Evolutionary conservation across 768 basidiomycete genomes (phyloP), one percentile per base, ranked within the genome.

Genomic region (Calocybe gangraenosa): DNA sequence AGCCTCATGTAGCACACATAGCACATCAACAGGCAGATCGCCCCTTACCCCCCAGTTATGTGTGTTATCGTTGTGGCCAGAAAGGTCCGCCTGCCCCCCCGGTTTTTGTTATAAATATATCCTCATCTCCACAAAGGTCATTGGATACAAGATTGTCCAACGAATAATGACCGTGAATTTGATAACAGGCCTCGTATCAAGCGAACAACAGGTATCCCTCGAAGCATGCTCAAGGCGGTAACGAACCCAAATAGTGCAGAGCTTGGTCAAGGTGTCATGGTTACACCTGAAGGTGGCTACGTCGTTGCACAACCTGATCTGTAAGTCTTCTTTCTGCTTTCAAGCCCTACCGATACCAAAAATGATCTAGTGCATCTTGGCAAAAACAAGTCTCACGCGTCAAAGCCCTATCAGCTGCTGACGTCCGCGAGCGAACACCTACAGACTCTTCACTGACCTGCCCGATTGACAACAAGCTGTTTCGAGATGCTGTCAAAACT

Each of bases 81-180:
- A 95, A 96, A 82, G 96, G 94, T 87, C 62, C 41, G 72, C 52
- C 41, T 32, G 31, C 38, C 37, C 41, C 18, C 20, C 15, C 18
- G 28, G 34, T 31, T 38, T 31, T 18, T n/a, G 21, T 17, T 30
- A 42, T 21, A 23, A 31, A 28, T 28, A 28, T 11, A 28, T 28
- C 57, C 42, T 62, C 41, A 48, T 36, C 8, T 25, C 34, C 49
- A 46, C 36, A 15, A 62, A 97, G 95, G 96, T 32, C 96, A 99
- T 60, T 99, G 96, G 96, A 99, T 99, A 52, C 94, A 99, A 61
- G 91, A 96, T 51, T 99, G 96, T 62, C 96, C 96, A 1, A 96
- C 93, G 5, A 97, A 97, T 62, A 93, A 87, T 56, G 92, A 99
- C 60, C 86, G 92, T 40, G 92, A 94, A 39, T 96, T 85, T 53